Base-by-base conservation (phyloP, 2,329 filamentous ascomycete genomes). In the Coniochaeta sp. region DNA sequence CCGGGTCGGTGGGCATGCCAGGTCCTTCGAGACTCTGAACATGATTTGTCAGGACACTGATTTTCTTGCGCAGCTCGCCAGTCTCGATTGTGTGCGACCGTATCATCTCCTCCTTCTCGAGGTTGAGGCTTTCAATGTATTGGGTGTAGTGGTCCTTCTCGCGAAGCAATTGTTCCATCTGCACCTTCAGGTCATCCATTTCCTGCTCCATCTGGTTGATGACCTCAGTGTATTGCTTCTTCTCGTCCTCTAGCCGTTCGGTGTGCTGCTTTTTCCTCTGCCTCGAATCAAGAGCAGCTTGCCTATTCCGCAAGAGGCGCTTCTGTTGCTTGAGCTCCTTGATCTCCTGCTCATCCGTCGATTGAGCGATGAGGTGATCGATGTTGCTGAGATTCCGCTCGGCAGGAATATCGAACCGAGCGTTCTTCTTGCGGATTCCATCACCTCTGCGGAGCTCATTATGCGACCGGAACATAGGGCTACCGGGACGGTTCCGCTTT, bases 261-360 rank as follows among this genome's bases (percentile, higher is more conserved):
- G 95, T 98, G 78, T 98, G 93, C 77, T 91, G 89, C 85, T 98
- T 98, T 83, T 98, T 99, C 68, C 95, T 88, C 75, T 98, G 93
- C 66, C 95, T 87, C 52, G 95, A 98, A 77, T 98, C 93, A 68
- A 99, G 89, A 66, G 95, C 95, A 76, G 95, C 95, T 79, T 98
- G 93, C 70, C 95, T 87, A 77, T 99, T 99, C 70, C 95, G 86
- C 64, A 99, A 81, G 63, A 99, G 81, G 62, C 95, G 88, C 82
- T 98, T 98, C 76, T 97, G 95, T 74, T 96, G 92, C 84, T 99
- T 99, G 70, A 99, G 83, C 78, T 98, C 93, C 82, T 96, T 98
- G 79, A 96, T 90, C 79, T 96, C 89, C 65, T 95, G 87, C 70
- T 98, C 93, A 73, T 96, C 89, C 60, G 86, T 91, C 38, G 91